Evolutionary conservation across 2,329 filamentous ascomycete species (phyloP).

Genomic region (Aspergillus flavus): DNA sequence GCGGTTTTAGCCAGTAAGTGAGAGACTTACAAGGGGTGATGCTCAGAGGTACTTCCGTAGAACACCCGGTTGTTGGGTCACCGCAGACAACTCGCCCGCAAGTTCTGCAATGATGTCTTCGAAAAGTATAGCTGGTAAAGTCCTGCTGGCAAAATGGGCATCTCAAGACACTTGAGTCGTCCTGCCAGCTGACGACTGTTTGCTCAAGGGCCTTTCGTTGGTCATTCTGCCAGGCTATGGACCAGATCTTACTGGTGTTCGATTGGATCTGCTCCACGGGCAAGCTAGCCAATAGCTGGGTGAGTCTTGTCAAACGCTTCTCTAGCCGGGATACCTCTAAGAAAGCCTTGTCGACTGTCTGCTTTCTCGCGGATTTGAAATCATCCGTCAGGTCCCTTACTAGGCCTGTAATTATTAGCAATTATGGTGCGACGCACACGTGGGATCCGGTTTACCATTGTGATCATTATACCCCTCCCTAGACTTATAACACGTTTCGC

Average conservation of each 20-base stretch:
- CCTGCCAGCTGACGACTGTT: slow-evolving; percentile 91
- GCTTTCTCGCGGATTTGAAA: slow-evolving; percentile 72
- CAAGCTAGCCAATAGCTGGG: slow-evolving; percentile 75
- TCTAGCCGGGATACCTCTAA: slow-evolving; percentile 88
- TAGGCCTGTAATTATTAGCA: slow-evolving; percentile 49
- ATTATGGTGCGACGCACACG: neutral
- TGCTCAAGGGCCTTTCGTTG: slow-evolving; percentile 83
- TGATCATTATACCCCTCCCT: slow-evolving; percentile 94
- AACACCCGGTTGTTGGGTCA: slow-evolving; percentile 81
- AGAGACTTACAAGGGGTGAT: slow-evolving; percentile 64
- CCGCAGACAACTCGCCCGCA: slow-evolving; percentile 93
- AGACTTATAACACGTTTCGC: slow-evolving; percentile 99
- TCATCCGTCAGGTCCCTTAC: slow-evolving; percentile 70
- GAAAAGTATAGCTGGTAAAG: slow-evolving; percentile 89
- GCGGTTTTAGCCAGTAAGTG: neutral
- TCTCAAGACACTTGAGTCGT: slow-evolving; percentile 75
- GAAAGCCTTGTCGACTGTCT: slow-evolving; percentile 79
- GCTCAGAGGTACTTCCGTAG: slow-evolving; percentile 78
- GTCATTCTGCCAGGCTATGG: slow-evolving; percentile 69
- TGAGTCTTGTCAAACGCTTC: slow-evolving; percentile 88
- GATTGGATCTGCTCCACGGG: slow-evolving; percentile 66
- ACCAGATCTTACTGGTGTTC: slow-evolving; percentile 49
- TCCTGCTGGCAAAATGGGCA: slow-evolving; percentile 97
- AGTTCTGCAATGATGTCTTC: slow-evolving; percentile 90
- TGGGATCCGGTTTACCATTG: slow-evolving; percentile 49